These are phyloP conservation scores for Spathaspora sp. DNA, from an alignment of 1,139 yeast genomes.

Conservation along the genomic window DNA sequence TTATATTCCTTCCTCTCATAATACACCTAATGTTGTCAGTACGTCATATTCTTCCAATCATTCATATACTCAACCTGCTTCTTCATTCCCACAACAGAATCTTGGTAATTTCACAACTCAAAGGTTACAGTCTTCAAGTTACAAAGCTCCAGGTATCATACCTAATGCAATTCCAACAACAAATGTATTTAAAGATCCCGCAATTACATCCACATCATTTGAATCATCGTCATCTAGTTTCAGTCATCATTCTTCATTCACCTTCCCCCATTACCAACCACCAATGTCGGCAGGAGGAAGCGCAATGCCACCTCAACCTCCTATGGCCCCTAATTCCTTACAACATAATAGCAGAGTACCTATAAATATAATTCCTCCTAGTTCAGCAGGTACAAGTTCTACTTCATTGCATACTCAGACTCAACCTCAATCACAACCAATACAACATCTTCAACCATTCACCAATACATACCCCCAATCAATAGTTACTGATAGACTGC, in stretches of 20 bases:
- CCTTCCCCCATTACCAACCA: conserved; percentile 16
- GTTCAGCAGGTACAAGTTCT: background rate
- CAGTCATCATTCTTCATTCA: conserved; percentile 9
- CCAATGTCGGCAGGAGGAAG: background rate
- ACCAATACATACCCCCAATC: conserved; percentile 8
- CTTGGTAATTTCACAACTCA: conserved; percentile 13
- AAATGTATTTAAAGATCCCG: conserved; percentile 13
- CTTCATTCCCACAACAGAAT: conserved; percentile 10
- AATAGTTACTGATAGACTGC: conserved; percentile 6
- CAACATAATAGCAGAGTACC: conserved; percentile 5
- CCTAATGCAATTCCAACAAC: conserved; percentile 51
- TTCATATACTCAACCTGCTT: conserved; percentile 36
- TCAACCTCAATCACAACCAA: background rate
- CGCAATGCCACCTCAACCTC: conserved; percentile 4
- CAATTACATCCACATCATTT: conserved; percentile 9
- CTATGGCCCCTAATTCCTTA: conserved; percentile 7
- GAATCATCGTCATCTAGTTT: conserved; percentile 8
- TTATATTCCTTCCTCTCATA: conserved; percentile 48
- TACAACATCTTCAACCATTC: conserved; percentile 3
- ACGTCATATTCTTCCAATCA: conserved; percentile 46
- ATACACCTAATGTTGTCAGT: conserved; percentile 55
- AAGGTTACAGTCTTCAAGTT: conserved; percentile 7
- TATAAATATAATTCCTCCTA: background rate
- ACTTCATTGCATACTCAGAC: conserved; percentile 1
- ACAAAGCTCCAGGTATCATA: conserved; percentile 21